Evolutionary conservation across 2,329 filamentous ascomycete species (phyloP).

Genomic region (Beauveria bassiana): DNA sequence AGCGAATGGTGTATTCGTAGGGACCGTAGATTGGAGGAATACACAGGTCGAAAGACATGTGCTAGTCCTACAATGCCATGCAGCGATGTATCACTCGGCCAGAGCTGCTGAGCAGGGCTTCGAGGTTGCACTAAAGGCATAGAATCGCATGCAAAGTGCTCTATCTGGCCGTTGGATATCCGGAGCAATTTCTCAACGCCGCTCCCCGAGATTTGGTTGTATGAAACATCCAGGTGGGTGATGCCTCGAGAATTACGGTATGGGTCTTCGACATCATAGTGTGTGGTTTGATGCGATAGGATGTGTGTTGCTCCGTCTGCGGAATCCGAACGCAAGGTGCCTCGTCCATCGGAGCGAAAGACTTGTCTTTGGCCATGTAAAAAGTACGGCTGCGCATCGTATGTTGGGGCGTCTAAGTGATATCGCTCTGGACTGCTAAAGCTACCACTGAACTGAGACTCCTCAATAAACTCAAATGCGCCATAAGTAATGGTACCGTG

Average conservation of each 20-base stretch:
- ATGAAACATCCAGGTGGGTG: constrained; percentile 48
- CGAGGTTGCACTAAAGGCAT: constrained; percentile 23
- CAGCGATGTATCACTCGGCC: constrained; percentile 26
- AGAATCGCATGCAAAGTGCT: constrained; percentile 45
- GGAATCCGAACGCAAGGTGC: constrained; percentile 20
- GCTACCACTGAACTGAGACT: constrained; percentile 36
- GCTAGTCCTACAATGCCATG: constrained; percentile 37
- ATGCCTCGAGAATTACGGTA: constrained; percentile 25
- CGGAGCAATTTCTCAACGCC: constrained; percentile 38
- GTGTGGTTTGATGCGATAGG: constrained; percentile 19
- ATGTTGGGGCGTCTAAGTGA: constrained; percentile 40
- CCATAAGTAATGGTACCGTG: constrained; percentile 30
- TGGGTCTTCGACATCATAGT: constrained; percentile 13
- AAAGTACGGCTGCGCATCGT: constrained; percentile 16
- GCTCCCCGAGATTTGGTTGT: constrained; percentile 37
- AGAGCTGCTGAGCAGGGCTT: constrained; percentile 13
- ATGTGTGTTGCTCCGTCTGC: constrained; percentile 19
- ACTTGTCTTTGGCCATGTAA: constrained; percentile 19
- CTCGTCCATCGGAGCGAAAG: constrained; percentile 25
- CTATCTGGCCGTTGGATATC: constrained; percentile 36
- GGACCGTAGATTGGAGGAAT: constrained; percentile 44
- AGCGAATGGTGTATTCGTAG: constrained; percentile 53
- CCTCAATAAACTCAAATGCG: constrained; percentile 36
- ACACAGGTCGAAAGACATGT: constrained; percentile 43
- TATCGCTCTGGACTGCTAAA: constrained; percentile 41